Conservation (phyloP, 1,284 basidiomycete genomes). For the Rhizoctonia solani region DNA sequence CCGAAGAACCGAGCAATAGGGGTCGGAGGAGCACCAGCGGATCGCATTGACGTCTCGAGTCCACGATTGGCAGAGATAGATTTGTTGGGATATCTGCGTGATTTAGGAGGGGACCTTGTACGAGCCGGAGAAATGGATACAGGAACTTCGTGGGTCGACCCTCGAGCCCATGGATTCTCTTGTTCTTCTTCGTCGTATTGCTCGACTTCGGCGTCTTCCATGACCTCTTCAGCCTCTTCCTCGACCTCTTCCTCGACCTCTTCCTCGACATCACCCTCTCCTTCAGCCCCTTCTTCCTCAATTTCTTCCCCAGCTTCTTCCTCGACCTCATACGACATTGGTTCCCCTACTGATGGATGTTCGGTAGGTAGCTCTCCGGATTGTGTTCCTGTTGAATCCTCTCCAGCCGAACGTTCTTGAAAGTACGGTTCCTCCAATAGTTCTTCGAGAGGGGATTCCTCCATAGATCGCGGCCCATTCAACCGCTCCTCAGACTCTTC, state of each 20-base stretch:
- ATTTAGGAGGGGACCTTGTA: not conserved
- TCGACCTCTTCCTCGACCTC: not conserved
- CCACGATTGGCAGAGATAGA: not conserved
- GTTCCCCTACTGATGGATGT: too few species aligned
- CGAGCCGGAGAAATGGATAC: not conserved
- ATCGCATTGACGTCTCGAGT: not conserved
- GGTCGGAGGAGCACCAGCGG: not conserved
- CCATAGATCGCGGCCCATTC: too few species aligned
- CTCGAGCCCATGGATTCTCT: not conserved
- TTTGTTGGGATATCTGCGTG: not conserved
- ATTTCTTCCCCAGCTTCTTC: too few species aligned
- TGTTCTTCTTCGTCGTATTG: not conserved
- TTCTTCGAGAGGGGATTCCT: too few species aligned
- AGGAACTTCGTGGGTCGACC: not conserved
- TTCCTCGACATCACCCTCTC: not conserved
- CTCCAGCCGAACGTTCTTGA: too few species aligned
- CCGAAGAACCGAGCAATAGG: conserved; percentile 13
- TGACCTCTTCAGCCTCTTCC: not conserved
- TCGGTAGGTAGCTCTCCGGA: too few species aligned
- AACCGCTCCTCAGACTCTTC: too few species aligned
- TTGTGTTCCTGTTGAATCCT: too few species aligned
- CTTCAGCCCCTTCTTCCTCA: not conserved
- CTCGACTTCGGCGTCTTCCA: not conserved
- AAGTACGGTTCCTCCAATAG: too few species aligned
- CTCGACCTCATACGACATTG: too few species aligned